A percentile compares a stretch with the other conserved stretches of the same genome.
Evolutionary conservation across 2,329 filamentous ascomycete species (phyloP).

Genomic region (Phyllosticta paracitricarpa): DNA sequence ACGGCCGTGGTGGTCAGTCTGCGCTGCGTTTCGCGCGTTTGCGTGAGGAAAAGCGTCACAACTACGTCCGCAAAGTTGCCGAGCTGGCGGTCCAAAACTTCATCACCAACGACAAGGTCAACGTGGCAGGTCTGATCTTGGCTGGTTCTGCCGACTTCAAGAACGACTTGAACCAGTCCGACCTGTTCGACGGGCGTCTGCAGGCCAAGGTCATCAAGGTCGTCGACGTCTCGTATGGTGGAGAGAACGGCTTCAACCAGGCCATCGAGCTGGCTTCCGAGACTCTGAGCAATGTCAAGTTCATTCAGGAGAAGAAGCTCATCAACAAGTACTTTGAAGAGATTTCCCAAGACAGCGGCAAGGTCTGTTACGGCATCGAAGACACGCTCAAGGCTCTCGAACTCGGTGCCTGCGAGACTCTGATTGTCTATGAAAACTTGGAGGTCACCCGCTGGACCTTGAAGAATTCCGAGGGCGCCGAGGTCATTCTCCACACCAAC

Average conservation of each 20-base stretch:
- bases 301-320: conserved; percentile 99
- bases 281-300: conserved; percentile 98
- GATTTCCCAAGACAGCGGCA: conserved; percentile 94
- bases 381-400: conserved; percentile 96
- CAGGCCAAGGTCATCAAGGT: conserved; percentile 97
- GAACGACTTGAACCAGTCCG: conserved; percentile 94
- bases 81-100: conserved; percentile 98
- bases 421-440: conserved; percentile 96
- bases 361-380: conserved; percentile 95
- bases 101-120: conserved; percentile 96
- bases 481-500: conserved; percentile 75
- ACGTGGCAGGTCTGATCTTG: conserved; percentile 88
- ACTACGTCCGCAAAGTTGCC: conserved; percentile 98
- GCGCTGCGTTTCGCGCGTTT: conserved; percentile 98
- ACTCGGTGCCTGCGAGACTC: conserved; percentile 82
- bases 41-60: conserved; percentile 98
- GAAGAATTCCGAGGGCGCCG: conserved; percentile 63
- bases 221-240: conserved; percentile 96
- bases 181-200: conserved; percentile 90
- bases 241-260: conserved; percentile 99
- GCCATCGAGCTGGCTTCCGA: conserved; percentile 92
- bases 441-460: conserved; percentile 88
- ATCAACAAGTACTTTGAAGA: conserved; percentile 99
- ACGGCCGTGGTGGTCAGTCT: conserved; percentile 99
- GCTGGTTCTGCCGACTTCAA: conserved; percentile 99